These are phyloP conservation scores for Phytophthora cajani DNA, from an alignment of 352 stramenopile genomes.

Conservation along the genomic window DNA sequence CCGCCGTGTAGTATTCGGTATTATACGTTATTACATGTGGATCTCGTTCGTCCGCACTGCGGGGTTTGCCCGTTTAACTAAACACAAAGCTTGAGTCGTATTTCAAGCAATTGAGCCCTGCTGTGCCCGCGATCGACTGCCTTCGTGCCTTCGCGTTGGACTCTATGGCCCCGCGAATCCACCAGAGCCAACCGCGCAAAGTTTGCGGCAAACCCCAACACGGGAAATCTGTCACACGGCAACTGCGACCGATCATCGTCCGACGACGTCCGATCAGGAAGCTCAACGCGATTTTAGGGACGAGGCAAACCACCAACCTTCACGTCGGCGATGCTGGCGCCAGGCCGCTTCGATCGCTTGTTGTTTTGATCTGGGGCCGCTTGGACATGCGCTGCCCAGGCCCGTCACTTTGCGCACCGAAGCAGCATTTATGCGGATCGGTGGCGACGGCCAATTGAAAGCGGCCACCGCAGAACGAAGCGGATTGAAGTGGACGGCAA, in stretches of 20 bases:
- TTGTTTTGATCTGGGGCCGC: conserved; percentile 2
- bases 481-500: conserved; percentile 10
- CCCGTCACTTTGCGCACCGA: background rate
- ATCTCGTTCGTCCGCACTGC: background rate
- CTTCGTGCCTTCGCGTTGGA: background rate
- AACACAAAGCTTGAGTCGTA: too few species aligned
- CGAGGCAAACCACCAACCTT: background rate
- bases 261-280: background rate
- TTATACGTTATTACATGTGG: too few species aligned
- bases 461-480: conserved; percentile 13
- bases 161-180: background rate
- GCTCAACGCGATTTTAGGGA: background rate
- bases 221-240: background rate
- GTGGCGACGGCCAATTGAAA: conserved; percentile 19
- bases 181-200: background rate
- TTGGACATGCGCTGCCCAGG: conserved; percentile 8
- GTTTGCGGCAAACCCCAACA: background rate
- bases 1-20: too few species aligned
- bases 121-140: background rate
- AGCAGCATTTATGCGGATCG: conserved; percentile 4
- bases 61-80: background rate
- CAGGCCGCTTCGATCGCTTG: background rate
- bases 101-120: background rate
- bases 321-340: background rate
- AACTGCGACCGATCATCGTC: background rate